Percentiles rank a stretch among this genome's conserved stretches.
Evolutionary conservation across 768 basidiomycete species (phyloP).

Genomic region (Hypholoma fasciculare): DNA sequence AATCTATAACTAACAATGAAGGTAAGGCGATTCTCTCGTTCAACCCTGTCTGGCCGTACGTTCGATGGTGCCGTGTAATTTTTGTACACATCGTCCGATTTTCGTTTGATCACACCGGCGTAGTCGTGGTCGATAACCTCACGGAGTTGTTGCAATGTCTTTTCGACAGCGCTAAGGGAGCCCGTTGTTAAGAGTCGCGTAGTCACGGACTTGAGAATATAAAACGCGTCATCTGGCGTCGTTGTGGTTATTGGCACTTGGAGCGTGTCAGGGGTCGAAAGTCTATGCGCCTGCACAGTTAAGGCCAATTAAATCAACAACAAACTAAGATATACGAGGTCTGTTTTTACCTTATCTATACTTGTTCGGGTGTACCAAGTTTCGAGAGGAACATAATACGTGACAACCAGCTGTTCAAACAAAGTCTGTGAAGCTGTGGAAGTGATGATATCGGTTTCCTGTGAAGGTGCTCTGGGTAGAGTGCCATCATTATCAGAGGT

Average conservation of each 20-base stretch:
- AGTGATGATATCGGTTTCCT: slow-evolving; percentile 35
- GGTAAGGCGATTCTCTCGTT: slow-evolving; percentile 73
- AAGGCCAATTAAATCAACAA: neutral
- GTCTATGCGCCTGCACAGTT: slow-evolving; percentile 72
- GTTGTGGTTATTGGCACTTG: slow-evolving; percentile 68
- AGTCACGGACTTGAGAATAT: slow-evolving; percentile 86
- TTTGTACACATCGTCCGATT: slow-evolving; percentile 88
- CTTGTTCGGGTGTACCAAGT: slow-evolving; percentile 86
- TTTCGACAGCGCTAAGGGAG: slow-evolving; percentile 55
- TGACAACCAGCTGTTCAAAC: slow-evolving; percentile 66
- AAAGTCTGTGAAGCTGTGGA: slow-evolving; percentile 52
- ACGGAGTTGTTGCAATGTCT: slow-evolving; percentile 60
- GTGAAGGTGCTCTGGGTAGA: neutral
- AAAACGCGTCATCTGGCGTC: slow-evolving; percentile 93
- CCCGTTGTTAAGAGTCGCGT: slow-evolving; percentile 79
- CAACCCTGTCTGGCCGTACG: slow-evolving; percentile 69
- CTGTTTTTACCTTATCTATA: slow-evolving; percentile 73
- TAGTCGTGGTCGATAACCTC: slow-evolving; percentile 85
- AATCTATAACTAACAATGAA: slow-evolving; percentile 70
- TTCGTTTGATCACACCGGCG: slow-evolving; percentile 74
- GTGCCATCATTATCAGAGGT: slow-evolving; percentile 4
- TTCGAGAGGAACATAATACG: slow-evolving; percentile 88
- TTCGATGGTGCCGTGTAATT: slow-evolving; percentile 41
- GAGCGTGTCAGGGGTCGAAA: slow-evolving; percentile 73
- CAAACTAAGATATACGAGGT: neutral